Conservation (phyloP, 176 grass and related monocot genomes). For the Neostapfia colusana region DNA sequence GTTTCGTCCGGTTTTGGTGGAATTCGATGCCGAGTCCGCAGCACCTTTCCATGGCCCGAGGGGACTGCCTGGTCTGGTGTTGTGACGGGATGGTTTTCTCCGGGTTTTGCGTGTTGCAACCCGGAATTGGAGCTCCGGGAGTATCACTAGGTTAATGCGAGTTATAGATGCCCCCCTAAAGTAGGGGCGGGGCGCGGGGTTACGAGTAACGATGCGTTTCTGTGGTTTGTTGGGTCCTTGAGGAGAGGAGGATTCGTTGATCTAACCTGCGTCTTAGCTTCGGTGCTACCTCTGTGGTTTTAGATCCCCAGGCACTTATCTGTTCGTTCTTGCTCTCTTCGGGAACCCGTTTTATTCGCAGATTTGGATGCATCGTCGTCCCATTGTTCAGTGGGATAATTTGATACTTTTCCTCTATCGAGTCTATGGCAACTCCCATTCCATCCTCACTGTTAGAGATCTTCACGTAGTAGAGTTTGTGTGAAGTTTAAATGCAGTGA, state of each 20-base stretch:
- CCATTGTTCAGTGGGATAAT: neutral
- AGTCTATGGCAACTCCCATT: neutral
- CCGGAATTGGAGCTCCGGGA: neutral
- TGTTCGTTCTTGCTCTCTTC: neutral
- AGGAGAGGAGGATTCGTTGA: neutral
- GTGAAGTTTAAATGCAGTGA: constrained; percentile 85
- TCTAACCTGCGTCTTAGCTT: neutral
- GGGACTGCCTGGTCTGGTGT: constrained; percentile 9
- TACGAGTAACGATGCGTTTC: neutral
- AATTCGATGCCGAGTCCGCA: constrained; percentile 4
- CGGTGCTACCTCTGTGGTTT: neutral
- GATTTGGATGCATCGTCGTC: constrained; percentile 14
- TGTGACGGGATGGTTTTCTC: neutral
- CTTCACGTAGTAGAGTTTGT: constrained; percentile 45
- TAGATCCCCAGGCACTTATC: constrained; percentile 11
- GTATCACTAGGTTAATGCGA: constrained; percentile 1
- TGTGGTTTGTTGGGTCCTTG: constrained; percentile 1
- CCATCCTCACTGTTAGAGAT: constrained; percentile 54
- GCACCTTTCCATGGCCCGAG: neutral
- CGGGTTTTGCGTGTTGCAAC: neutral
- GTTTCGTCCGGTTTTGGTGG: neutral
- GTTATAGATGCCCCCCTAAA: neutral
- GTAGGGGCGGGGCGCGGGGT: neutral
- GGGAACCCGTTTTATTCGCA: neutral
- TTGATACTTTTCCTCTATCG: neutral